Conservation (phyloP, 2,329 filamentous ascomycete genomes). For the Madurella fahalii region DNA sequence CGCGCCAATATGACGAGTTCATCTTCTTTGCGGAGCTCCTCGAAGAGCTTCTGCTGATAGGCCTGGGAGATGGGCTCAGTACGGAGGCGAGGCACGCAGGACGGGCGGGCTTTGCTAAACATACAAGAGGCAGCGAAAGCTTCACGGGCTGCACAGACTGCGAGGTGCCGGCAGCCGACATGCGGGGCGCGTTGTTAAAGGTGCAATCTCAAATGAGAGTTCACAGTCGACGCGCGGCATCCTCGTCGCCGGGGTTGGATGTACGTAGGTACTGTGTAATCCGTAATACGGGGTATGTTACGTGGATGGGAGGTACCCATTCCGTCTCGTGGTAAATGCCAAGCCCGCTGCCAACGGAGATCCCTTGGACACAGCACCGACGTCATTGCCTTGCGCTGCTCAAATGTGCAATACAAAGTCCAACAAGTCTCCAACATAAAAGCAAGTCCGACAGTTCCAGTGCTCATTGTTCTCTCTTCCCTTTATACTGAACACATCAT, state of each 20-base stretch:
- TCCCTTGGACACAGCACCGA: background rate
- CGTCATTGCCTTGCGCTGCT: background rate
- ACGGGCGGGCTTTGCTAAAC: conserved; percentile 12
- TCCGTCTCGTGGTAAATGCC: no score
- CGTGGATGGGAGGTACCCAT: background rate
- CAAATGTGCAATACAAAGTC: background rate
- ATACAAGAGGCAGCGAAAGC: conserved; percentile 71
- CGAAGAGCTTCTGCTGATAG: conserved; percentile 95
- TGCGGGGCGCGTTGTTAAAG: conserved; percentile 34
- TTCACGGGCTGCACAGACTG: conserved; percentile 63
- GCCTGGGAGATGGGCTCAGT: conserved; percentile 44
- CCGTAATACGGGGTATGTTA: background rate
- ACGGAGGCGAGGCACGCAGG: background rate
- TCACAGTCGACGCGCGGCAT: background rate
- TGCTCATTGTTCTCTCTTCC: background rate
- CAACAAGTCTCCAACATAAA: background rate
- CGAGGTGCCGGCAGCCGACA: conserved; percentile 49
- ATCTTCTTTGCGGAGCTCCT: conserved; percentile 84
- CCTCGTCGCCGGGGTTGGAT: conserved; percentile 8
- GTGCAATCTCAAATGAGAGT: background rate
- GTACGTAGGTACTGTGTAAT: background rate
- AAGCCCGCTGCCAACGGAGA: background rate
- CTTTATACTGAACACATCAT: background rate
- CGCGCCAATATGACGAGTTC: conserved; percentile 88
- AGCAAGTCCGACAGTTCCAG: background rate